Evolutionary conservation across 2,329 filamentous ascomycete genomes (phyloP), one percentile per base, ranked within the genome.

Genomic region (Fusarium sp.): DNA sequence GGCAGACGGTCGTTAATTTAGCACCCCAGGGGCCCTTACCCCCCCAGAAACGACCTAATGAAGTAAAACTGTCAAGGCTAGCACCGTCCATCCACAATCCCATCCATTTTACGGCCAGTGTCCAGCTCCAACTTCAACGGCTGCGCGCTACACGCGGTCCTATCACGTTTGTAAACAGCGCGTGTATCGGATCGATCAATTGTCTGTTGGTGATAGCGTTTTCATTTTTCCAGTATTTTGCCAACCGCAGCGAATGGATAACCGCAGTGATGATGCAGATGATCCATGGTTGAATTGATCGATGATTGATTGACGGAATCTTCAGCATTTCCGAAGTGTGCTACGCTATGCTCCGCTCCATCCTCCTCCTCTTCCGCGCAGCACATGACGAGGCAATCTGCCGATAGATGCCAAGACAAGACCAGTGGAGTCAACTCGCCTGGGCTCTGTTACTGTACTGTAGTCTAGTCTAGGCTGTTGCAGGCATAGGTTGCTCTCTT

Each of bases 341-440:
- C 18, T 37, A 37, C 44, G 34, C 18, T 37, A n/a, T n/a, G 44
- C 65, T 67, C 65, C 65, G 58, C 58, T 54, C 52, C 58, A 19
- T 41, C 48, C 46, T 55, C 51, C 53, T n/a, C 45, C 37, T 46
- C 44, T 50, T 34, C 48, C 44, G 44, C 62, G 30, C 54, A 44
- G 49, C 53, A 50, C 51, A 62, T 61, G 65, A 51, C 65, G 51
- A 69, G 50, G 55, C 46, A 69, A 69, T 68, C 66, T 69, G 55
- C 66, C 60, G 60, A 31, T 45, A 25, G 50, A 34, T 52, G 66
- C 65, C 66, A 69, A 69, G 65, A 34, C 55, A 41, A 26, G 26
- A 37, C 34, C 30, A 30, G 66, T 69, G 66, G 66, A 51, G 66
- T 54, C 55, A 30, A 30, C 28, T 14, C 12, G 28, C 16, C 55